A percentile compares a stretch with the other conserved stretches of the same genome.
Evolutionary conservation across 2,329 filamentous ascomycete species (phyloP).

Genomic region (Emmonsia crescens): DNA sequence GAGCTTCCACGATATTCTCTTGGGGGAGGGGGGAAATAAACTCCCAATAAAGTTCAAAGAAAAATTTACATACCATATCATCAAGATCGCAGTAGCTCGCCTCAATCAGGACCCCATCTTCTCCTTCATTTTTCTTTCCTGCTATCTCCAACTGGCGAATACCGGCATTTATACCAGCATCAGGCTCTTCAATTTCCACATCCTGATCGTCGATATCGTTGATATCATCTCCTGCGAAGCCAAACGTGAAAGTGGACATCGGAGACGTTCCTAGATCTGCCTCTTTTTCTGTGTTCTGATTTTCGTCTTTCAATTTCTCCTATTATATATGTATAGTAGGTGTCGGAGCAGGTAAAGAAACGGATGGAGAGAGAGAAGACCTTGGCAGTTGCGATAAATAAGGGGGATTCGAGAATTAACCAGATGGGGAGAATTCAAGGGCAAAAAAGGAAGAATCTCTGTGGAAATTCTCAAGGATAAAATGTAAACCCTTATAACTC

Average conservation of each 20-base stretch:
- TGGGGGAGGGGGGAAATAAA: not conserved
- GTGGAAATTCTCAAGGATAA: too few species aligned
- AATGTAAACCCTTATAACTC: too few species aligned
- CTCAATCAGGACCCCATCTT: slow-evolving; percentile 9
- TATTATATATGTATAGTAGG: not conserved
- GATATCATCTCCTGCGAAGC: slow-evolving; percentile 50
- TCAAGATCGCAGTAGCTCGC: slow-evolving; percentile 34
- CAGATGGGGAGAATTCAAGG: not conserved
- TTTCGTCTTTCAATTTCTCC: not conserved
- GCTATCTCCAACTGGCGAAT: slow-evolving; percentile 13
- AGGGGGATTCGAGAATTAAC: not conserved
- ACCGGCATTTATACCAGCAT: slow-evolving; percentile 22
- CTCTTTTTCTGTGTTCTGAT: not conserved
- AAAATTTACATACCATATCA: slow-evolving; percentile 35
- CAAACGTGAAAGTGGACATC: slow-evolving; percentile 40
- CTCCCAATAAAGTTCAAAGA: not conserved
- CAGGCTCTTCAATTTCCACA: slow-evolving; percentile 23
- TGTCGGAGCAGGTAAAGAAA: not conserved
- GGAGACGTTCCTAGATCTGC: not conserved
- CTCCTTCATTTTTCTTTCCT: slow-evolving; percentile 17
- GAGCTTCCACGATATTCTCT: not conserved
- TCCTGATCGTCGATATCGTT: slow-evolving; percentile 43
- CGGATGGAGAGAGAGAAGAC: not conserved
- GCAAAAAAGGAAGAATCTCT: not conserved
- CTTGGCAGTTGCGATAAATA: not conserved